Base-by-base conservation (phyloP, 805 yeast genomes). In the Candida maesae region DNA sequence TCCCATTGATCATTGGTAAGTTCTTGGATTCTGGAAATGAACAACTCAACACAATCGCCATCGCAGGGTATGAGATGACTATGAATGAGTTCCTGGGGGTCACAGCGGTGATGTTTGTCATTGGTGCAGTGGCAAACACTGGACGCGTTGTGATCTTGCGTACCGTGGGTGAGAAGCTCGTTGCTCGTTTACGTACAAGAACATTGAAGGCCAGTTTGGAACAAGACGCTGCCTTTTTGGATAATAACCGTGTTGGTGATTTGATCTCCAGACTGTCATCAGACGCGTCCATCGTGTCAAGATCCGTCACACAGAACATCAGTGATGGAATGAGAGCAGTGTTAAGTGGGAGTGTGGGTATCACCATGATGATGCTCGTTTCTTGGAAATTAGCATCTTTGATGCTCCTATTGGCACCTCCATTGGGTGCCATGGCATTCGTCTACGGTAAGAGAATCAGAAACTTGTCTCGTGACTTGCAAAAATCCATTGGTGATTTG, bases 151-250 rank as follows among this genome's bases (percentile, higher is more conserved):
- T 84, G 29, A 64, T 86, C 12, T 66, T 91, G 56, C 75, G 90
- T 49, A 69, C 81, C 2, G 84, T 85, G 11, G 96, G 97, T 39
- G 98, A 91, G 61, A 73, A 85, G 47, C 68, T 91, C 27, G 95
- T 90, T 46, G 91, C 96, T 8, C 73, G 93, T 44, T 65, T 91
- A 47, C 73, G 98, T 53, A 73, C 91, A 9, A 72, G 86, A 41
- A 77, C 91, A 27, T 78, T 88, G 61, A 77, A 78, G 55, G 85
- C 83, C 35, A 77, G 91, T 13, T 70, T 91, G 41, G 78, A 79
- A 35, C 96, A 90, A 58, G 96, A 90, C 60, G 81, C 95, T 4
- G 84, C 84, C 49, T 91, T 91, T 55, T 79, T 90, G 64, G 98
- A 91, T 56, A 79, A 79, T 24, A 89, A 93, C 44, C 78, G 90